Conservation (phyloP, 768 basidiomycete genomes). For the Amanita rimosa region DNA sequence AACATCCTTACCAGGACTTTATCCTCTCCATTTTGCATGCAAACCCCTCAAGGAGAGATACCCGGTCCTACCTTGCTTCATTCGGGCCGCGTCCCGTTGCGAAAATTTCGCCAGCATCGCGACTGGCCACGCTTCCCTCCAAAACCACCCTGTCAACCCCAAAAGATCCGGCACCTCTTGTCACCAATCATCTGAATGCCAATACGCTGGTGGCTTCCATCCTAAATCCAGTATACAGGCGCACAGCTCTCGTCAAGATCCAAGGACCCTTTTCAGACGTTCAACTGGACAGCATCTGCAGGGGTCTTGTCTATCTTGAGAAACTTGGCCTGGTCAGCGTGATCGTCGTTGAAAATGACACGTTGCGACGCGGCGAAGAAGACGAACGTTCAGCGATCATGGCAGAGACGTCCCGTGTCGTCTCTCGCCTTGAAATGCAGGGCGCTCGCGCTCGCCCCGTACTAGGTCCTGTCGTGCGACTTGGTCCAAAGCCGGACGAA, state of each 20-base stretch:
- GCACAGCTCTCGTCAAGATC: slow-evolving; percentile 92
- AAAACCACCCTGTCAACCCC: slow-evolving; percentile 17
- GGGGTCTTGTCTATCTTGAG: slow-evolving; percentile 90
- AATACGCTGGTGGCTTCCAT: slow-evolving; percentile 60
- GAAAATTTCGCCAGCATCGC: slow-evolving; percentile 17
- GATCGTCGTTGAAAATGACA: slow-evolving; percentile 88
- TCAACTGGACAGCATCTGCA: slow-evolving; percentile 88
- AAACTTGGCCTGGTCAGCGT: slow-evolving; percentile 94
- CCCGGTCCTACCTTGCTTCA: slow-evolving; percentile 82
- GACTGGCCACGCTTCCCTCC: slow-evolving; percentile 8
- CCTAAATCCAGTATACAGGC: slow-evolving; percentile 71
- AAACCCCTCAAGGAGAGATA: slow-evolving; percentile 85
- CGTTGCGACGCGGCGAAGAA: slow-evolving; percentile 52
- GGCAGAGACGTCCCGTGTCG: slow-evolving; percentile 81
- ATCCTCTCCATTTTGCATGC: slow-evolving; percentile 91
- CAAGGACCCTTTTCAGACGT: slow-evolving; percentile 92
- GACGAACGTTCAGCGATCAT: slow-evolving; percentile 56
- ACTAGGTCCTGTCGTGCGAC: slow-evolving; percentile 73
- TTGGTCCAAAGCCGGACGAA: slow-evolving; percentile 62
- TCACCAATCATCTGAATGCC: slow-evolving; percentile 25
- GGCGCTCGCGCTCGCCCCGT: slow-evolving; percentile 85
- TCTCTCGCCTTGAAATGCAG: slow-evolving; percentile 70
- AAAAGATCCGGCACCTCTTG: slow-evolving; percentile 23
- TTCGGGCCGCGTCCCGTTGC: slow-evolving; percentile 61
- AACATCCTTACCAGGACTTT: slow-evolving; percentile 62